A percentile compares a stretch with the other conserved stretches of the same genome.
phyloP scores from a whole-genome alignment of 768 basidiomycete genomes.

The Tulasnella sp. region DNA sequence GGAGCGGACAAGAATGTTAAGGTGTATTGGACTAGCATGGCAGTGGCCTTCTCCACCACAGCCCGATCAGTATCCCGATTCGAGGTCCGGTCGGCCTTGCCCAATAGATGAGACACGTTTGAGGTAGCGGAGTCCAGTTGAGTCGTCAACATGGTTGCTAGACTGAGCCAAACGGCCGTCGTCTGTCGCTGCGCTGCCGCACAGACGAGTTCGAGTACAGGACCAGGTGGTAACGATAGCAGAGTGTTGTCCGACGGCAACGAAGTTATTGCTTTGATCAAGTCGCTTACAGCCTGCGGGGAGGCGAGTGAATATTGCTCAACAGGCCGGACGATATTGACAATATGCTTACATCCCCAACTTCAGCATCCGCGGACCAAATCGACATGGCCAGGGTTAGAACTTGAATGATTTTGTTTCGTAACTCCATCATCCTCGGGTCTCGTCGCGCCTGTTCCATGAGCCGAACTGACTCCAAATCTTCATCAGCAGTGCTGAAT shows the following conservation, averaged over 20 bases:
- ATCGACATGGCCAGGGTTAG: constrained; percentile 65
- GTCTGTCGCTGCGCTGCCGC: constrained; percentile 69
- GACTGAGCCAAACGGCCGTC: constrained; percentile 81
- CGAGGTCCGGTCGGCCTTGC: constrained; percentile 50
- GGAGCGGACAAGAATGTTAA: constrained; percentile 57
- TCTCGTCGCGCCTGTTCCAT: constrained; percentile 68
- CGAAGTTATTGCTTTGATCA: constrained; percentile 84
- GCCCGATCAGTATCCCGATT: constrained; percentile 2
- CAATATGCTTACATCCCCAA: constrained; percentile 64
- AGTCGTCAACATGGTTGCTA: constrained; percentile 77
- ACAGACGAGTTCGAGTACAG: constrained; percentile 79
- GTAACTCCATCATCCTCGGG: constrained; percentile 60
- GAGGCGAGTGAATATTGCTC: constrained; percentile 5
- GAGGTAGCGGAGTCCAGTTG: constrained; percentile 78
- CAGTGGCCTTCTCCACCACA: constrained; percentile 60
- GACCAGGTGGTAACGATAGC: constrained; percentile 77
- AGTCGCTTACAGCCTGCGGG: constrained; percentile 71
- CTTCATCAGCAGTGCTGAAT: constrained; percentile 37
- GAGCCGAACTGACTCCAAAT: constrained; percentile 54
- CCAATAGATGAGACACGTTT: constrained; percentile 42
- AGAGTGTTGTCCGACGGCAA: constrained; percentile 77
- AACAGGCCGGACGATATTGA: background rate
- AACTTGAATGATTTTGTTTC: constrained; percentile 65
- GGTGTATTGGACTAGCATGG: constrained; percentile 62
- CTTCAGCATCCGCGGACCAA: constrained; percentile 78